A percentile compares a stretch with the other conserved stretches of the same genome.
Conservation (phyloP, 2,329 filamentous ascomycete species). For the Talaromyces funiculosus region DNA sequence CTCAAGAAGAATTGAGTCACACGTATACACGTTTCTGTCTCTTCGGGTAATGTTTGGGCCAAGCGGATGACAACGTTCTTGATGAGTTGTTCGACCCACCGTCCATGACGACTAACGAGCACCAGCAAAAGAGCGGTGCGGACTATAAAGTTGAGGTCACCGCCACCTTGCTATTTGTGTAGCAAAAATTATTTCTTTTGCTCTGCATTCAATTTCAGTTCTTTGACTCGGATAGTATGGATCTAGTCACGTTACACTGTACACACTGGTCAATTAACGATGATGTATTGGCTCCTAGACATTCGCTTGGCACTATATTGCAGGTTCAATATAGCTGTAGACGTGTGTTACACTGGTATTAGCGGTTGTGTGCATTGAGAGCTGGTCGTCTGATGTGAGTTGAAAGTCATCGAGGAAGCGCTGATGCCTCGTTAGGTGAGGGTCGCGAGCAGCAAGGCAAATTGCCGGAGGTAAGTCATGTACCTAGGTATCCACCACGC, state of each 20-base stretch:
- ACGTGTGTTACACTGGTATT: not conserved
- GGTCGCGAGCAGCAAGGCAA: not conserved
- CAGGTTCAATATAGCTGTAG: no score
- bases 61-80: not conserved
- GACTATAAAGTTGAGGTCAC: not conserved
- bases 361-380: not conserved
- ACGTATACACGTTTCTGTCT: no score
- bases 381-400: not conserved
- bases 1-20: no score
- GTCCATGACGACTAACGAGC: not conserved
- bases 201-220: not conserved
- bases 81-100: not conserved
- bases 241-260: not conserved
- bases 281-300: not conserved
- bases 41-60: not conserved
- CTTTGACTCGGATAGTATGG: not conserved
- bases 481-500: not conserved
- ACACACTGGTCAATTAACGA: not conserved
- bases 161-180: not conserved
- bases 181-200: not conserved
- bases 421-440: not conserved
- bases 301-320: not conserved
- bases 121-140: not conserved
- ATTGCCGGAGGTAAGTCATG: no score
- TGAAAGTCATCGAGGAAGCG: not conserved